phyloP scores from a whole-genome alignment of 177 flowering plant genomes.

The Vitis hybrid region DNA sequence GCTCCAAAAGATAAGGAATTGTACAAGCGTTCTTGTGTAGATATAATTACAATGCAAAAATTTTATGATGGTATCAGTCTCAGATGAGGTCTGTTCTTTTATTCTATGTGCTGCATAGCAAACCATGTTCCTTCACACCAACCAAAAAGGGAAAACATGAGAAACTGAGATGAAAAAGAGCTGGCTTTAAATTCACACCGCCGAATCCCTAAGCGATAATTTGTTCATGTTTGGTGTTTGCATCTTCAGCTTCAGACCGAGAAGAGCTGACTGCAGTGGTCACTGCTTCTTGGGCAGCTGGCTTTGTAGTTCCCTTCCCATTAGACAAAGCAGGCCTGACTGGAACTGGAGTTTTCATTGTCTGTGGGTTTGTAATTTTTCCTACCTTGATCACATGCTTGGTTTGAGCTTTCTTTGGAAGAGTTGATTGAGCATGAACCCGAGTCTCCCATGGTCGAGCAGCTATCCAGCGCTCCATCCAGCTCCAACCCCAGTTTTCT shows the following conservation, averaged over 20 bases:
- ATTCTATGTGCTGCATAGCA: not conserved
- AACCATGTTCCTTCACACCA: not conserved
- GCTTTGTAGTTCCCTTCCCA: constrained; percentile 13
- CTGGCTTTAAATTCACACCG: not conserved
- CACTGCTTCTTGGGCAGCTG: constrained; percentile 8
- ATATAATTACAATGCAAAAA: not conserved
- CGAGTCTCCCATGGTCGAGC: constrained; percentile 38
- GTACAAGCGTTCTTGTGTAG: too few relatives aligned
- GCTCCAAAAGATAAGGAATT: too few relatives aligned
- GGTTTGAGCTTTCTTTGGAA: constrained; percentile 8
- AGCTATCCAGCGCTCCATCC: constrained; percentile 36
- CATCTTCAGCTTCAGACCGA: not conserved
- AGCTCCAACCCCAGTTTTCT: constrained; percentile 38
- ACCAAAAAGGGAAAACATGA: not conserved
- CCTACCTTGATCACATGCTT: constrained; percentile 12
- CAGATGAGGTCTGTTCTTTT: not conserved
- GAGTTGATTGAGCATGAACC: constrained; percentile 6
- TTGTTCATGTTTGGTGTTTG: not conserved
- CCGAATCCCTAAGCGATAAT: not conserved
- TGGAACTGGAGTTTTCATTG: constrained; percentile 2
- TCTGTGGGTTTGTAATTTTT: constrained; percentile 1
- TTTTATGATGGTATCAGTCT: not conserved
- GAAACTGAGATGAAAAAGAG: not conserved
- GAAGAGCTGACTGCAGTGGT: not conserved
- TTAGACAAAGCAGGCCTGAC: constrained; percentile 6